These are phyloP conservation scores for Lathyrus tuberosus DNA, from an alignment of 306 rosid genomes.

Conservation along the genomic window DNA sequence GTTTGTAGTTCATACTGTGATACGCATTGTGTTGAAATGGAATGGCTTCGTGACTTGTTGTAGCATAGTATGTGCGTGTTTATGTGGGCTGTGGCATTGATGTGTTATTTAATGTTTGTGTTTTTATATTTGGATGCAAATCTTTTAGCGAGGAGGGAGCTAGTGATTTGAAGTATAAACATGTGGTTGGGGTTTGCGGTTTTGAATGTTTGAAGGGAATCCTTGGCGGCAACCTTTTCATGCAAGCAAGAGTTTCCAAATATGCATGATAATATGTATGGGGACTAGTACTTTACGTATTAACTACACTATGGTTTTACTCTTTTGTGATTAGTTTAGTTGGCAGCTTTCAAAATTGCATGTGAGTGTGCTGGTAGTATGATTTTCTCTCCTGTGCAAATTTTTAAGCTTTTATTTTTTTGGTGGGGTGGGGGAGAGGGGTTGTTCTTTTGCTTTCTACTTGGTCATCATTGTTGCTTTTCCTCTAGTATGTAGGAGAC, in stretches of 20 bases:
- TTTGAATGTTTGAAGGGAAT: constrained; percentile 45
- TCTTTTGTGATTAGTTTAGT: constrained; percentile 19
- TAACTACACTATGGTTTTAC: constrained; percentile 20
- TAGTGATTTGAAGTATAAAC: constrained; percentile 42
- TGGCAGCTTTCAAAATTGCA: constrained; percentile 22
- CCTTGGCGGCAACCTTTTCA: constrained; percentile 55
- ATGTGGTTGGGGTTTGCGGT: constrained; percentile 26
- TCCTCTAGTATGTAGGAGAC: constrained; percentile 8
- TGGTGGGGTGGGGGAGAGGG: background rate
- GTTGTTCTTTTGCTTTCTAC: constrained; percentile 13
- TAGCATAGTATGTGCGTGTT: constrained; percentile 33
- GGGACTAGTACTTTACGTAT: constrained; percentile 21
- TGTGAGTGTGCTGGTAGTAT: constrained; percentile 17
- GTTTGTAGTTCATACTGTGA: constrained; percentile 35
- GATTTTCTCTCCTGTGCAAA: constrained; percentile 38
- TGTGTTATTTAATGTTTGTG: constrained; percentile 43
- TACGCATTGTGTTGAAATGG: constrained; percentile 71
- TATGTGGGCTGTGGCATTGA: constrained; percentile 32
- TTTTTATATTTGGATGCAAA: constrained; percentile 34
- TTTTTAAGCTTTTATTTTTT: constrained; percentile 1
- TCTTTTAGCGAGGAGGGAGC: constrained; percentile 43
- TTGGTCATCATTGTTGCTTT: constrained; percentile 8
- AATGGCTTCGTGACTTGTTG: constrained; percentile 42
- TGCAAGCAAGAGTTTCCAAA: constrained; percentile 43
- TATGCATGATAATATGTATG: constrained; percentile 20